Evolutionary conservation across 148 eudicot species (phyloP), one percentile per base, ranked within the genome.

Genomic region (Fagopyrum esculentum): DNA sequence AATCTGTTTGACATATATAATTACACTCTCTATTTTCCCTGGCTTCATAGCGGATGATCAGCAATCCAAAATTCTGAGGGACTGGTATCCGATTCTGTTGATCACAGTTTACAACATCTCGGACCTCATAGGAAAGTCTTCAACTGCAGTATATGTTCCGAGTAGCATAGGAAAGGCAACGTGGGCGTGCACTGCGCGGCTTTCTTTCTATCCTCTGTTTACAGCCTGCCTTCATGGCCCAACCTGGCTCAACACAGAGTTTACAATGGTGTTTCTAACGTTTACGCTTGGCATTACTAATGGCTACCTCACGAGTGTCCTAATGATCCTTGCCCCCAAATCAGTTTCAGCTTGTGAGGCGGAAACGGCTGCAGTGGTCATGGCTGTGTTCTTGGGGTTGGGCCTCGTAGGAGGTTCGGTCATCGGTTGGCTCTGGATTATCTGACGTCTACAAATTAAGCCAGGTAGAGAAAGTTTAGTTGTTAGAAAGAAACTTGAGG

Each of bases 371-470:
- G 96, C 98, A 9, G 72, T 88, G 63, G 92, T 89, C 54, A 87
- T 93, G 98, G 94, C 84, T 48, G 69, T 90, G 82, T 84, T 87
- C 73, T 79, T 93, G 73, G 98, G 87, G 17, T 68, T 90, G 30
- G 98, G 98, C 19, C 75, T 93, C 51, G 89, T 85, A 6, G 83
- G 86, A 72, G 97, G 98, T 45, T 91, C 98, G n/a, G 82, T 86
- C 69, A 80, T 93, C 46, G 92, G 96, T 2, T 93, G 98, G 98
- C 79, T 93, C 11, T 93, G 96, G 98, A 81, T 93, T 75, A 86
- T 93, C 75, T 92, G 80, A 89, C 6, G 63, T 57, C 63, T 57
- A 57, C 63, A 57, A 19, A 22, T 22, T 22, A 22, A 29, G 29
- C 22, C 10, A 19, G 19, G 22, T 57, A 57, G 9, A 57, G 30